A percentile compares a stretch with the other conserved stretches of the same genome.
Conservation (phyloP, 805 yeast species). For the Yamadazyma paraphyllophila region DNA sequence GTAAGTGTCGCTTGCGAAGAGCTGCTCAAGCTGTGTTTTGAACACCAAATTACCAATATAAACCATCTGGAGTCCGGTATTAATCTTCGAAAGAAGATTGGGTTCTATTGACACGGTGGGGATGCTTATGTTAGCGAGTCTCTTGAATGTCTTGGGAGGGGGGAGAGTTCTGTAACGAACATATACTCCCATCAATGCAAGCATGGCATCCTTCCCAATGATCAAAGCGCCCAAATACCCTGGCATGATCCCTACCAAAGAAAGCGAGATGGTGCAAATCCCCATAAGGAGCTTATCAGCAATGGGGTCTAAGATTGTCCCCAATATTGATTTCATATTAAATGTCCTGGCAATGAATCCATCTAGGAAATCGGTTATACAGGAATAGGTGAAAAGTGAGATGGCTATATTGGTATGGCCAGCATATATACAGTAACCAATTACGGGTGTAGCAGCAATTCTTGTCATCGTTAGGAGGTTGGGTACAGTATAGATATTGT, state of each 20-base stretch:
- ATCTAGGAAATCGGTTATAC: constrained; percentile 88
- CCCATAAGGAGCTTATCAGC: constrained; percentile 94
- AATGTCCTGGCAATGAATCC: constrained; percentile 85
- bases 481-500: constrained; percentile 70
- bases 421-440: constrained; percentile 74
- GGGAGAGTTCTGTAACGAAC: constrained; percentile 74
- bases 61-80: constrained; percentile 90
- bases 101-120: constrained; percentile 89
- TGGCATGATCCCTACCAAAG: constrained; percentile 71
- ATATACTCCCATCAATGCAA: constrained; percentile 70
- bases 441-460: constrained; percentile 75
- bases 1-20: constrained; percentile 11
- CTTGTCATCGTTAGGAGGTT: constrained; percentile 81
- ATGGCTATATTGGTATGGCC: constrained; percentile 66
- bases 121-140: constrained; percentile 76
- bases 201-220: constrained; percentile 76
- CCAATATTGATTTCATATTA: constrained; percentile 76
- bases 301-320: constrained; percentile 89
- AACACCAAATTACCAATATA: constrained; percentile 59
- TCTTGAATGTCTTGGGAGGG: constrained; percentile 64
- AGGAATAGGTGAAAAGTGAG: constrained; percentile 75
- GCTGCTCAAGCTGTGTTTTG: constrained; percentile 23
- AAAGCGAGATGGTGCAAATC: constrained; percentile 73
- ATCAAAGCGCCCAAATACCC: constrained; percentile 59
- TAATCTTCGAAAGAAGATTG: constrained; percentile 77